Conservation (phyloP, 352 stramenopile genomes). For the Phytophthora sp. region DNA sequence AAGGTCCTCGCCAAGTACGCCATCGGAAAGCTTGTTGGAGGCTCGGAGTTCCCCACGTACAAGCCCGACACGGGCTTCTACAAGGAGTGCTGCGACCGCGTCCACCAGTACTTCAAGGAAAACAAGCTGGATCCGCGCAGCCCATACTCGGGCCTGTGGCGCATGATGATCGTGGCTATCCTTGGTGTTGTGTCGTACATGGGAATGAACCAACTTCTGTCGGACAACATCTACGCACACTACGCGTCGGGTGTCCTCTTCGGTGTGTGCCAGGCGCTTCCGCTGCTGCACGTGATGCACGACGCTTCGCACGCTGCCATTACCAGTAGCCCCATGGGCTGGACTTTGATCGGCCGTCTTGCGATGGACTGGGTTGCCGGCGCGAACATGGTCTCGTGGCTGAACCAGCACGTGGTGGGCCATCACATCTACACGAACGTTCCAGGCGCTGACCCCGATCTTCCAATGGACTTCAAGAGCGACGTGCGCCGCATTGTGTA, state of each 20-base stretch:
- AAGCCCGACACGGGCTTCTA: conserved; percentile 93
- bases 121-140: conserved; percentile 91
- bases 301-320: conserved; percentile 92
- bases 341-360: conserved; percentile 76
- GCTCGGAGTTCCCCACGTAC: conserved; percentile 89
- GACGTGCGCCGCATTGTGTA: conserved; percentile 89
- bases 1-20: conserved; percentile 88
- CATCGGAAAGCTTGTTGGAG: conserved; percentile 79
- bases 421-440: conserved; percentile 97
- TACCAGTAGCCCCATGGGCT: conserved; percentile 78
- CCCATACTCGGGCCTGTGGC: conserved; percentile 81
- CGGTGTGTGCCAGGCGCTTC: conserved; percentile 88
- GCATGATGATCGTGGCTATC: conserved; percentile 85
- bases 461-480: conserved; percentile 89
- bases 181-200: conserved; percentile 71
- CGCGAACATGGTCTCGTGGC: conserved; percentile 93
- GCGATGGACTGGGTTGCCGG: conserved; percentile 93
- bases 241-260: conserved; percentile 86
- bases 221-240: conserved; percentile 59
- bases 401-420: conserved; percentile 95
- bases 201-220: conserved; percentile 76
- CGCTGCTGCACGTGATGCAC: conserved; percentile 94
- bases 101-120: conserved; percentile 89
- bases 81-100: conserved; percentile 81
- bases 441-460: conserved; percentile 91